phyloP scores from a whole-genome alignment of 108 stramenopile genomes.

The Cyclotella kingstonii region DNA sequence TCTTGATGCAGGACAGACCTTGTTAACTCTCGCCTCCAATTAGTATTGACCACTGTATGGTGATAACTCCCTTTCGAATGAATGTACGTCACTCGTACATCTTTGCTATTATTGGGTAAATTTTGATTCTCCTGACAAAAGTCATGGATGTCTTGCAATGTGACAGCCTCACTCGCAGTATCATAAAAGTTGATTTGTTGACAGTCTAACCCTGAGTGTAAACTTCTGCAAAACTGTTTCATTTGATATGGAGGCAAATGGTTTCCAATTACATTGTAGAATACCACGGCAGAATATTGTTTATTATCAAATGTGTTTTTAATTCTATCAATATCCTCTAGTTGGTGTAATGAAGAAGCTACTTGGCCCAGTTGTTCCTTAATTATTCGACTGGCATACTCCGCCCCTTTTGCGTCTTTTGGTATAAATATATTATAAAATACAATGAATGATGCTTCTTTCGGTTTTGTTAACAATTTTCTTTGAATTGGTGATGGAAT shows the following conservation, averaged over 20 bases:
- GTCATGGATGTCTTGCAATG: conserved; percentile 31
- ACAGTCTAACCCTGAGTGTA: conserved; percentile 27
- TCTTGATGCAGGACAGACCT: conserved; percentile 35
- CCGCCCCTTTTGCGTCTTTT: conserved; percentile 8
- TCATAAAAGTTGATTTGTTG: conserved; percentile 30
- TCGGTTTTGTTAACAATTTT: conserved; percentile 6
- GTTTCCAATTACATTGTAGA: conserved; percentile 45
- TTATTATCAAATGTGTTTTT: not conserved
- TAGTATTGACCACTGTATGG: conserved; percentile 26
- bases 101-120: not conserved
- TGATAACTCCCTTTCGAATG: conserved; percentile 45
- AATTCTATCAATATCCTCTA: conserved; percentile 4
- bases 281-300: conserved; percentile 18
- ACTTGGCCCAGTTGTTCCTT: conserved; percentile 43
- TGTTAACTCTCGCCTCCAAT: conserved; percentile 43
- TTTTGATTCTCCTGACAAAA: conserved; percentile 27
- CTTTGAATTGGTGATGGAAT: conserved; percentile 7
- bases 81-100: conserved; percentile 37
- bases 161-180: conserved; percentile 32
- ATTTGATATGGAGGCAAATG: conserved; percentile 24
- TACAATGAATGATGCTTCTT: conserved; percentile 16
- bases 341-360: conserved; percentile 13
- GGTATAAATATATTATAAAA: conserved; percentile 48
- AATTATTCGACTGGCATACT: conserved; percentile 28
- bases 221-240: conserved; percentile 13